phyloP scores from a whole-genome alignment of 495 filamentous ascomycete genomes.

The Annulohypoxylon moriforme region DNA sequence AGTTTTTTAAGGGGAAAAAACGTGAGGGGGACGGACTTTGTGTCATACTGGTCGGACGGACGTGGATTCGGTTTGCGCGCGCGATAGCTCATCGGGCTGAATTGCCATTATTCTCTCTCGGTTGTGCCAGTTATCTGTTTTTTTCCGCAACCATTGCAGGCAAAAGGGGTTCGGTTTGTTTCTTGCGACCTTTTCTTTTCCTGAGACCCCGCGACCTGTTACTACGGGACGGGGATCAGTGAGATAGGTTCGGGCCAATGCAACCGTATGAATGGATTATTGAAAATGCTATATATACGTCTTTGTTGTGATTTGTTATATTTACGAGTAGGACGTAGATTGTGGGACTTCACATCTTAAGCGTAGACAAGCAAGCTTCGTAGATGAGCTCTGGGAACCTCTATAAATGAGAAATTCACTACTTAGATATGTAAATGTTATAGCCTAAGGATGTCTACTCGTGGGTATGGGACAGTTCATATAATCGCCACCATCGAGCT shows the following conservation, averaged over 20 bases:
- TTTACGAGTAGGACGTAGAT: neutral
- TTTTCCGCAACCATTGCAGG: constrained; percentile 26
- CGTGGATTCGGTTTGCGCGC: neutral
- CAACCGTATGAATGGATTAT: constrained; percentile 30
- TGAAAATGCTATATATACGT: neutral
- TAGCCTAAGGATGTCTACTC: no score
- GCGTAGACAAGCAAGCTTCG: neutral
- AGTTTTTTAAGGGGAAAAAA: constrained; percentile 33
- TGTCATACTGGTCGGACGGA: constrained; percentile 21
- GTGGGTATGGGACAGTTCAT: no score
- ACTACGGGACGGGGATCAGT: constrained; percentile 33
- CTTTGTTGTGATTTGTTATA: neutral
- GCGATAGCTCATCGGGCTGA: constrained; percentile 9
- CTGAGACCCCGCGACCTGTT: constrained; percentile 33
- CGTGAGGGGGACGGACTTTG: constrained; percentile 22
- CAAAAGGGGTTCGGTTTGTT: constrained; percentile 35
- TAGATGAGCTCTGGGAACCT: neutral
- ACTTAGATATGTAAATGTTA: no score
- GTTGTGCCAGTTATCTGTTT: constrained; percentile 19
- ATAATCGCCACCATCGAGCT: no score
- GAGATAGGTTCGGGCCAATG: constrained; percentile 44
- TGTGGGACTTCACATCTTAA: neutral
- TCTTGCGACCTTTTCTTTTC: constrained; percentile 29
- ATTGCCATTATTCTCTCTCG: constrained; percentile 18
- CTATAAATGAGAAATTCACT: neutral